Evolutionary conservation across 164 flowering plant species (phyloP), one percentile per base, ranked within the genome.

Genomic region (Amborella trichopoda): DNA sequence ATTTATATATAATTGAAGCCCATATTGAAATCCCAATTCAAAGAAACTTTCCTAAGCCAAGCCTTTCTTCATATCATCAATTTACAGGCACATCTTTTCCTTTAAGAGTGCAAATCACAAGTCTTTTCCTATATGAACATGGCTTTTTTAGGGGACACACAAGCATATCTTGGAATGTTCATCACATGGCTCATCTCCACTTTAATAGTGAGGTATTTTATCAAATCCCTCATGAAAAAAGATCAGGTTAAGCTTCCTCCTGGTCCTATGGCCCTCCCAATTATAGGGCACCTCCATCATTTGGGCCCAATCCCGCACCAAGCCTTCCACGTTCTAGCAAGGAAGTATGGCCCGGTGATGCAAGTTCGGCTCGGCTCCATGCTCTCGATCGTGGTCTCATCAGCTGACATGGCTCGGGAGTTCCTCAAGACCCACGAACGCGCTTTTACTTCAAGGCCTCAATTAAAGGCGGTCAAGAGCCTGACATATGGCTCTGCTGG

Each of bases 231-330:
- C n/a, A n/a, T n/a, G n/a, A n/a, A n/a, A n/a, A n/a, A n/a, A n/a
- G n/a, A n/a, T n/a, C n/a, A n/a, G 40, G 18, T 37, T 4, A 5
- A 37, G 24, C 73, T 56, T 23, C 84, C 82, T 0, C 89, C 89
- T 2, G 46, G 78, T 40, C 84, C 84, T 2, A 2, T 50, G 9
- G 44, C 69, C 23, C 28, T 77, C 19, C 84, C 84, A 0, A 24
- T 77, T 41, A 54, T 81, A 20, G 82, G 84, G 24, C 82, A 81
- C 49, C 64, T 75, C 49, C 84, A 75, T 54, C 79, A 74, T 48
- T 14, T 37, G 5, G 66, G 61, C 37, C 74, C 77, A 8, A 25
- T 44, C 23, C 61, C 68, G 23, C 82, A 81, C 65, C 78, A 55
- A 4, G 43, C 77, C 26, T 49, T 81, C 40, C 66, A 67, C 54